Evolutionary conservation across 805 yeast species (phyloP).

Genomic region (Helenozyma baotianmanensis): DNA sequence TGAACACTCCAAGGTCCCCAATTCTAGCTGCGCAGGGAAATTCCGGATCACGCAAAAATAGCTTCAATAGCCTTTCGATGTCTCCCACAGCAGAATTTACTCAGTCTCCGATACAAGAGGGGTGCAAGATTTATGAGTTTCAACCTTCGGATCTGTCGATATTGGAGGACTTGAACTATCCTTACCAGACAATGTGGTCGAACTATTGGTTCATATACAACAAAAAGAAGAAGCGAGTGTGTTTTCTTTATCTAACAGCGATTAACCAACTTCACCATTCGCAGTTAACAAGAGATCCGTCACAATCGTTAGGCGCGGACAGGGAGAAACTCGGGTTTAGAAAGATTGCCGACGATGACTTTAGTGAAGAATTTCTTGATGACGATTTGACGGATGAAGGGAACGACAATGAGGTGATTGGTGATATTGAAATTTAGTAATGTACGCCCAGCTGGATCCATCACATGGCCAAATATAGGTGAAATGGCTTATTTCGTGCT

Average conservation of each 20-base stretch:
- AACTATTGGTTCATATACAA: slow-evolving; percentile 89
- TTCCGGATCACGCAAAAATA: slow-evolving; percentile 23
- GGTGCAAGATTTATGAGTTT: slow-evolving; percentile 60
- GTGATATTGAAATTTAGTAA: slow-evolving; percentile 38
- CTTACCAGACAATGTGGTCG: slow-evolving; percentile 58
- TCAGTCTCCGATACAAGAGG: slow-evolving; percentile 8
- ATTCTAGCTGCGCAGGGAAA: slow-evolving; percentile 19
- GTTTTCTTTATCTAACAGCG: slow-evolving; percentile 68
- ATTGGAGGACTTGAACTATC: slow-evolving; percentile 50
- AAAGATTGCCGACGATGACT: slow-evolving; percentile 12
- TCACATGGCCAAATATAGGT: too few species aligned
- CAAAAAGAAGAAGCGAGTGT: slow-evolving; percentile 87
- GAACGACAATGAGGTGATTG: slow-evolving; percentile 29
- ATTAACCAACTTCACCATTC: slow-evolving; percentile 38
- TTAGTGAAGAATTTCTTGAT: slow-evolving; percentile 11
- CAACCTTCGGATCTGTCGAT: slow-evolving; percentile 59
- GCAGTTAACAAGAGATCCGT: slow-evolving; percentile 8
- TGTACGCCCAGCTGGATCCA: too few species aligned
- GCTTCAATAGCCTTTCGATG: slow-evolving; percentile 13
- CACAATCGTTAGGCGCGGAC: slow-evolving; percentile 18
- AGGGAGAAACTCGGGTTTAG: slow-evolving; percentile 20
- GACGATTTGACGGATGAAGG: slow-evolving; percentile 19
- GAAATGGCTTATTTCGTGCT: too few species aligned
- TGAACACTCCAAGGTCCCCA: slow-evolving; percentile 33
- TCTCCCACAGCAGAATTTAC: neutral